These are phyloP conservation scores for Metarhizium humberi DNA, from an alignment of 2,329 filamentous ascomycete species.

Conservation along the genomic window DNA sequence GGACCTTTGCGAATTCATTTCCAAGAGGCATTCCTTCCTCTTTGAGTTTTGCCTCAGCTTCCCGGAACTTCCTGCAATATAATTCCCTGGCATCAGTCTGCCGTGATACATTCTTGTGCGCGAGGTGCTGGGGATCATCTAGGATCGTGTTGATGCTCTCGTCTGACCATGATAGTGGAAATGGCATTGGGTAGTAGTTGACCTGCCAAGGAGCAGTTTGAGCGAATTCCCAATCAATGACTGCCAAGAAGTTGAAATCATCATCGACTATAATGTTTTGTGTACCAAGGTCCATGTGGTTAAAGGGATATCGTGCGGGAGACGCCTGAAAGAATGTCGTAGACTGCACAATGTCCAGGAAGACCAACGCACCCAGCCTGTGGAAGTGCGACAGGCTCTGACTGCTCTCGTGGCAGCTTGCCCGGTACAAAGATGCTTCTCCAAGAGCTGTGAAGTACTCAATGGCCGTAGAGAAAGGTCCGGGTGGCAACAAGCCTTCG, in stretches of 20 bases:
- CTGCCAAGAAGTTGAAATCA: constrained; percentile 18
- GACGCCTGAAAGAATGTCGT: constrained; percentile 11
- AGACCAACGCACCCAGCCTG: constrained; percentile 10
- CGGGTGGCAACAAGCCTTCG: background rate
- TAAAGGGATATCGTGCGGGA: constrained; percentile 13
- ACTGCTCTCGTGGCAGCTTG: background rate
- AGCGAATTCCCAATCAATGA: constrained; percentile 23
- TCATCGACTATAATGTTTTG: constrained; percentile 24
- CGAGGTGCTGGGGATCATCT: no score
- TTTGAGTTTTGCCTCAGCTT: no score
- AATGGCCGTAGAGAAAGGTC: constrained; percentile 12
- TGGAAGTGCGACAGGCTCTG: background rate
- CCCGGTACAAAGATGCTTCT: constrained; percentile 6
- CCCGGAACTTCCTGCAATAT: no score
- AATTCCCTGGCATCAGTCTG: no score
- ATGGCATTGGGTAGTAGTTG: no score
- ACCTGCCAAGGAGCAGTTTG: no score
- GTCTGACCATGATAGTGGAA: no score
- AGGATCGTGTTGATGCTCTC: no score
- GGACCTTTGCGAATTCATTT: no score
- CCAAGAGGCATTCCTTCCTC: no score
- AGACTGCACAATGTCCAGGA: constrained; percentile 13
- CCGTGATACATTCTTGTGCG: no score
- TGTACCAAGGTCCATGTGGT: constrained; percentile 23
- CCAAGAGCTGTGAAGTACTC: constrained; percentile 15